Conservation (phyloP, 2,329 filamentous ascomycete genomes). For the Ceratocystis huliohia region DNA sequence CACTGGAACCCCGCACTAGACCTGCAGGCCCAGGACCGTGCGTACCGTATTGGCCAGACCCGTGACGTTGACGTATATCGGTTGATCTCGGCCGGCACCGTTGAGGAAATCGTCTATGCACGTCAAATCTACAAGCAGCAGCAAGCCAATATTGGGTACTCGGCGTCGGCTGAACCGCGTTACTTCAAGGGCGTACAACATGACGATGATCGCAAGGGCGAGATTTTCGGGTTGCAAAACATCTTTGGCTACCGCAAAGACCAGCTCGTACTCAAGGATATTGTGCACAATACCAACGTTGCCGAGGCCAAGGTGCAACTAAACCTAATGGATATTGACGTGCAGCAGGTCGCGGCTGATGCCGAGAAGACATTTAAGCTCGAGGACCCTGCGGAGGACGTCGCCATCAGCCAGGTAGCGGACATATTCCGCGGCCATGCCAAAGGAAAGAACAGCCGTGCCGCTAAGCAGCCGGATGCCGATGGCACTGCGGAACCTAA, state of each 20-base stretch:
- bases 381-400: conserved; percentile 33
- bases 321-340: conserved; percentile 61
- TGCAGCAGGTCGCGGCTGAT: conserved; percentile 47
- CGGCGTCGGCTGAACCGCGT: conserved; percentile 75
- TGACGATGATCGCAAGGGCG: conserved; percentile 67
- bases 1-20: conserved; percentile 97
- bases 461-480: conserved; percentile 23
- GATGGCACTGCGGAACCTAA: conserved; percentile 34
- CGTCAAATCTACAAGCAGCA: conserved; percentile 98
- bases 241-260: conserved; percentile 72
- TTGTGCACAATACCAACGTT: conserved; percentile 96
- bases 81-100: conserved; percentile 77
- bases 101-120: conserved; percentile 95
- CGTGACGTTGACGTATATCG: conserved; percentile 93
- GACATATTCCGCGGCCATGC: neutral
- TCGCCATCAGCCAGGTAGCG: conserved; percentile 29
- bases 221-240: conserved; percentile 84
- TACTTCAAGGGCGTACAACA: conserved; percentile 95
- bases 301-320: conserved; percentile 84
- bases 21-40: conserved; percentile 87
- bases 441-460: neutral
- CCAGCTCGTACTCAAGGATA: conserved; percentile 75
- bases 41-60: conserved; percentile 87
- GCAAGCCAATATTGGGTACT: conserved; percentile 95
- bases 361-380: conserved; percentile 38